Evolutionary conservation across 2,329 filamentous ascomycete genomes (phyloP).

Genomic region (Pestalotiopsis fici): DNA sequence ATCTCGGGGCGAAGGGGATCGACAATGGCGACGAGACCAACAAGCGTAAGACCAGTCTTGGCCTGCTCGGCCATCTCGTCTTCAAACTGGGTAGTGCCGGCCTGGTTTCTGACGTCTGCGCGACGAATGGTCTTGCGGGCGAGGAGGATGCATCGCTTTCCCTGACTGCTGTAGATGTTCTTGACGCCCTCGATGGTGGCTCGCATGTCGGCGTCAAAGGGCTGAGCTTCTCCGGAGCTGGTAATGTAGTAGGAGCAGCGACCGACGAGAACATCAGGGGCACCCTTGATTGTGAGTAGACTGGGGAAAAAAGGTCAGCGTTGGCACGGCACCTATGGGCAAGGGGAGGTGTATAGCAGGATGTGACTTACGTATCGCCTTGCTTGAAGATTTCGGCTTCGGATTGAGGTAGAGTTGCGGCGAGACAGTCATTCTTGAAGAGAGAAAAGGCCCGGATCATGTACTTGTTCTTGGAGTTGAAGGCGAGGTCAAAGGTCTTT

Average conservation of each 20-base stretch:
- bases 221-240: slow-evolving; percentile 52
- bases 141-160: slow-evolving; percentile 67
- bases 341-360: too few species aligned
- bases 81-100: slow-evolving; percentile 54
- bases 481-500: slow-evolving; percentile 67
- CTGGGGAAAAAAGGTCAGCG: slow-evolving; percentile 26
- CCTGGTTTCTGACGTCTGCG: slow-evolving; percentile 34
- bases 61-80: slow-evolving; percentile 55
- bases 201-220: slow-evolving; percentile 47
- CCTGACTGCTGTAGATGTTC: slow-evolving; percentile 68
- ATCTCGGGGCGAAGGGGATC: slow-evolving; percentile 78
- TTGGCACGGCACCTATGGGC: too few species aligned
- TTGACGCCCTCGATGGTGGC: slow-evolving; percentile 59
- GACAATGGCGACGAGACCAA: slow-evolving; percentile 76
- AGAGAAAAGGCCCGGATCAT: slow-evolving; percentile 67
- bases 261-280: slow-evolving; percentile 71
- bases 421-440: slow-evolving; percentile 36
- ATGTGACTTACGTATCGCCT: slow-evolving; percentile 34
- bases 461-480: slow-evolving; percentile 84
- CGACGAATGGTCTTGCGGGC: slow-evolving; percentile 59
- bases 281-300: slow-evolving; percentile 76
- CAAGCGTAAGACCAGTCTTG: slow-evolving; percentile 67
- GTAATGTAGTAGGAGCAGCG: slow-evolving; percentile 61
- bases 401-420: slow-evolving; percentile 35
- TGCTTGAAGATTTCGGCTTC: slow-evolving; percentile 35